A percentile compares a stretch with the other conserved stretches of the same genome.
Evolutionary conservation across 2,329 filamentous ascomycete species (phyloP).

Genomic region (Claviceps capensis): DNA sequence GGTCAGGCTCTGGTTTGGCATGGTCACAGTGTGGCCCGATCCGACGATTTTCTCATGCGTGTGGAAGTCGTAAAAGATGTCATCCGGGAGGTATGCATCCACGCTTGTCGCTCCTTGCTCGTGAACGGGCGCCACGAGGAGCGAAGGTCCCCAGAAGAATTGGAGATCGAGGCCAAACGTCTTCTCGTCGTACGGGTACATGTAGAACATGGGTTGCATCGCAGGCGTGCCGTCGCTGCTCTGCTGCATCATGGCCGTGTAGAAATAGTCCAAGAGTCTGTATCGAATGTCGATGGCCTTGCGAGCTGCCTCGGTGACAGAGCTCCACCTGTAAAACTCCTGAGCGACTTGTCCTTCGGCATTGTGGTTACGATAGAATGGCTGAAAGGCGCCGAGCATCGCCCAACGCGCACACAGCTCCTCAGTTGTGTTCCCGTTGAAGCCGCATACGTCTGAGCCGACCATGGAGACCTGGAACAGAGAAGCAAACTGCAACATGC

Average conservation of each 20-base stretch:
- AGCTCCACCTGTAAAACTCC: conserved; percentile 54
- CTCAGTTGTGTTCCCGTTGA: conserved; percentile 46
- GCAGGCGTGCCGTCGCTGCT: conserved; percentile 43
- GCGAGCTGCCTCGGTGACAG: conserved; percentile 46
- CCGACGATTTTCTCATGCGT: conserved; percentile 29
- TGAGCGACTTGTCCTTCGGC: conserved; percentile 30
- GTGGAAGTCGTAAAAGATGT: conserved; percentile 33
- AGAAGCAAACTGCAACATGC: conserved; percentile 46
- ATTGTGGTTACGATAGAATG: conserved; percentile 58
- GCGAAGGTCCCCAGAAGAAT: conserved; percentile 30
- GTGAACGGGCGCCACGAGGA: conserved; percentile 31
- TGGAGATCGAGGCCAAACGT: conserved; percentile 30
- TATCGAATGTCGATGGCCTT: conserved; percentile 58
- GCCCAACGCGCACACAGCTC: conserved; percentile 54
- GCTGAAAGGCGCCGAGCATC: conserved; percentile 49
- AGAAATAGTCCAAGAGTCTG: conserved; percentile 59
- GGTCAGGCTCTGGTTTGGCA: conserved; percentile 22
- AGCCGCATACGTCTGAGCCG: conserved; percentile 67
- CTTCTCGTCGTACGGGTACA: conserved; percentile 39
- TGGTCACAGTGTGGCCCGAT: conserved; percentile 17
- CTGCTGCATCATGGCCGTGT: conserved; percentile 53
- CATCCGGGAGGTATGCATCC: conserved; percentile 30
- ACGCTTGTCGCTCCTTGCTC: conserved; percentile 27
- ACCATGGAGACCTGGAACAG: conserved; percentile 58
- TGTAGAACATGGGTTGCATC: conserved; percentile 55